Conservation (phyloP, 148 eudicot genomes). For the Camellia lanceoleosa region DNA sequence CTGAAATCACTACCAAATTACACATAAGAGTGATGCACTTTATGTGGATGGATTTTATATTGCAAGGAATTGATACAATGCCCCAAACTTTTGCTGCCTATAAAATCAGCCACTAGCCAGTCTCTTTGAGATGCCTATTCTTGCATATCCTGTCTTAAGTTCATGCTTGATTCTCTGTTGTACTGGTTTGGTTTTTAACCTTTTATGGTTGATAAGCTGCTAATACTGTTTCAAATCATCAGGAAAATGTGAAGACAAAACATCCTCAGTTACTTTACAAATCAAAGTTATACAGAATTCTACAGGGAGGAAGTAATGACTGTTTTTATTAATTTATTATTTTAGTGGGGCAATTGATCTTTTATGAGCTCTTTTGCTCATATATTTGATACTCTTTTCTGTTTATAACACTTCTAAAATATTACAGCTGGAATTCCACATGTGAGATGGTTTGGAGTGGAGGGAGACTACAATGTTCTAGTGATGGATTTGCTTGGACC, state of each 20-base stretch:
- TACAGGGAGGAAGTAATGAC: conserved; percentile 93
- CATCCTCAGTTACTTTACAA: conserved; percentile 92
- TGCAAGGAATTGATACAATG: background rate
- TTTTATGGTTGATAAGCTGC: background rate
- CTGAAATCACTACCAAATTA: background rate
- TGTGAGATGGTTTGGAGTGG: conserved; percentile 88
- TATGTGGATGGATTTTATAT: background rate
- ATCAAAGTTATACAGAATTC: conserved; percentile 82
- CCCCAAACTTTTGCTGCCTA: background rate
- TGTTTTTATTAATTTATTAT: background rate
- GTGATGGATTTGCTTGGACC: conserved; percentile 97
- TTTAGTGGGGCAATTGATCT: background rate
- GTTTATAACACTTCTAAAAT: background rate
- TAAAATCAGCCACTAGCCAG: background rate
- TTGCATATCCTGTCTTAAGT: background rate
- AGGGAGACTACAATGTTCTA: conserved; percentile 88
- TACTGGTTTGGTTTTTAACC: background rate
- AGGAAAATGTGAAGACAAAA: conserved; percentile 94
- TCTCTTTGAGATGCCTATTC: background rate
- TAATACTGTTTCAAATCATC: conserved; percentile 13
- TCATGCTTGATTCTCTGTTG: background rate
- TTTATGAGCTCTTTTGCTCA: background rate
- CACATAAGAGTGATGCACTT: background rate
- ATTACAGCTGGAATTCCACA: conserved; percentile 85
- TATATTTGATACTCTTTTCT: background rate